phyloP scores from a whole-genome alignment of 768 basidiomycete genomes.

The Pisolithus microcarpus region DNA sequence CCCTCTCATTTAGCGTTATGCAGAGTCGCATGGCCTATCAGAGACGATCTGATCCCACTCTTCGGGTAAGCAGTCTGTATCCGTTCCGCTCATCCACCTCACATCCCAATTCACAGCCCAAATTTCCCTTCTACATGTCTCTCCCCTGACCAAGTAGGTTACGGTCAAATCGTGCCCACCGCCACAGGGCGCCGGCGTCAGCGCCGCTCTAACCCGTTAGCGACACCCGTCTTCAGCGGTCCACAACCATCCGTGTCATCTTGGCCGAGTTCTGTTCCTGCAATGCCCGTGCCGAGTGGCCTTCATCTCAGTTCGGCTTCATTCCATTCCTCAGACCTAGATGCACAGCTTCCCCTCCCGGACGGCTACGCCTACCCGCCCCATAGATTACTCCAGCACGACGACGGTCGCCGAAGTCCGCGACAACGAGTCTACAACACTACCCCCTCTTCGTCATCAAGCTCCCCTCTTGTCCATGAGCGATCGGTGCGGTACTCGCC shows the following conservation, averaged over 20 bases:
- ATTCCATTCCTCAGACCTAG: constrained; percentile 21
- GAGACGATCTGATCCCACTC: constrained; percentile 78
- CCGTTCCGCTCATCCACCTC: background rate
- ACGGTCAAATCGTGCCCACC: constrained; percentile 70
- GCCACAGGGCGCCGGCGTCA: constrained; percentile 54
- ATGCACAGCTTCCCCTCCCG: constrained; percentile 16
- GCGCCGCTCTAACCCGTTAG: constrained; percentile 43
- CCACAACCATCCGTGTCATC: constrained; percentile 28
- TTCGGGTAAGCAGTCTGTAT: constrained; percentile 57
- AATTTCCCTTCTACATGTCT: constrained; percentile 80
- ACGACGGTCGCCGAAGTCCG: constrained; percentile 18
- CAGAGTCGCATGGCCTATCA: constrained; percentile 85
- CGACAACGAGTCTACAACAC: constrained; percentile 25
- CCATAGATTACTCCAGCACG: constrained; percentile 18
- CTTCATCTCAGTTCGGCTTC: constrained; percentile 12
- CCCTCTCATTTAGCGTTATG: constrained; percentile 9
- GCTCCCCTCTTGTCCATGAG: constrained; percentile 19
- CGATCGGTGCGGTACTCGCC: constrained; percentile 36
- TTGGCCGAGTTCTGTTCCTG: constrained; percentile 46
- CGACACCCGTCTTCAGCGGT: constrained; percentile 26
- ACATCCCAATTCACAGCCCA: constrained; percentile 41
- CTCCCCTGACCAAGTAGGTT: constrained; percentile 80
- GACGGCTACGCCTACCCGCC: constrained; percentile 25
- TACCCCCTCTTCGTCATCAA: constrained; percentile 17
- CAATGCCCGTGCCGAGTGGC: constrained; percentile 19